Conservation (phyloP, 306 rosid species). For the Gastrolobium bilobum region DNA sequence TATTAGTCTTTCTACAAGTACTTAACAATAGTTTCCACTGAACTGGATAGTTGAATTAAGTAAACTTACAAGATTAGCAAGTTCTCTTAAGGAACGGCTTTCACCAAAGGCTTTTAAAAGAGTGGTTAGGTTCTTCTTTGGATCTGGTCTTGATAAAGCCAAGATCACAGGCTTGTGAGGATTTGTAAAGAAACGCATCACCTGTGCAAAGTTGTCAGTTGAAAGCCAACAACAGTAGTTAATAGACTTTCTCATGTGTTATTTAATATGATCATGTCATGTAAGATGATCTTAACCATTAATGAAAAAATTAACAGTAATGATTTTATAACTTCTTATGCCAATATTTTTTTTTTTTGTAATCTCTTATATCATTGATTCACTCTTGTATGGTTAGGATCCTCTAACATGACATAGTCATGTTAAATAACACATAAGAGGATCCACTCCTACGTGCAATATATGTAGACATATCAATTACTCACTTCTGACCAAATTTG, state of each 20-base stretch:
- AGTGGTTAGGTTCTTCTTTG: constrained; percentile 90
- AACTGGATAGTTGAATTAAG: constrained; percentile 17
- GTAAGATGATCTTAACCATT: too few relatives aligned
- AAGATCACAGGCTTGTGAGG: constrained; percentile 95
- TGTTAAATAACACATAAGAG: too few relatives aligned
- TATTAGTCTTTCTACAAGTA: constrained; percentile 40
- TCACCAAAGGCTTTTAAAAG: constrained; percentile 92
- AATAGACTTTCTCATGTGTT: neutral
- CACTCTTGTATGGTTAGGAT: too few relatives aligned
- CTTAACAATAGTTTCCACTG: constrained; percentile 2
- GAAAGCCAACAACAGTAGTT: constrained; percentile 21
- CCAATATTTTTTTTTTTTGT: too few relatives aligned
- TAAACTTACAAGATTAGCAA: constrained; percentile 86
- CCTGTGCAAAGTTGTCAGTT: constrained; percentile 54
- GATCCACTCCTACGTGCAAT: neutral
- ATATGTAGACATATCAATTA: constrained; percentile 31
- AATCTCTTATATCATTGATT: too few relatives aligned
- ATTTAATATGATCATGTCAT: too few relatives aligned
- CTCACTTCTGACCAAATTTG: constrained; percentile 88
- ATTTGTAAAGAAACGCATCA: constrained; percentile 86
- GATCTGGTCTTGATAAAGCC: constrained; percentile 93
- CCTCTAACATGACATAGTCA: too few relatives aligned
- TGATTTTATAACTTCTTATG: too few relatives aligned
- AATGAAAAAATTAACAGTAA: too few relatives aligned
- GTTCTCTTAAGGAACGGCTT: constrained; percentile 80